Base-by-base conservation (phyloP, 345 rosid genomes). In the Atalantia buxifolia region DNA sequence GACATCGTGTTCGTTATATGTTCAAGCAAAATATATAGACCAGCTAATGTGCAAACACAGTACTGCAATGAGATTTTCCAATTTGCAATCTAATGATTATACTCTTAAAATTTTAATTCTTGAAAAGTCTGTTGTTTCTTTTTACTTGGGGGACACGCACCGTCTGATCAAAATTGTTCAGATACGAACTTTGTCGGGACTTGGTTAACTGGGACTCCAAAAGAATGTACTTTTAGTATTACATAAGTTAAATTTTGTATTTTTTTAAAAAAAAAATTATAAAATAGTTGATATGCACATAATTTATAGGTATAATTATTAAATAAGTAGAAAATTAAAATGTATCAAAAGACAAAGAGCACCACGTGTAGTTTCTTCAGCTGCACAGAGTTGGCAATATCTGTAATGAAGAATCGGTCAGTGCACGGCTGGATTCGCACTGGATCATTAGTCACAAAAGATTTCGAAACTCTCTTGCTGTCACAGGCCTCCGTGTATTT, bases 151-250 rank as follows among this genome's bases (percentile, higher is more conserved):
- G 55, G 66, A 25, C 60, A 14, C 42, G 75, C 30, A 50, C 62
- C 25, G 9, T 9, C 71, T 5, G 28, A n/a, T n/a, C 45, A n/a
- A 48, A 42, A 14, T 38, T 14, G 45, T 45, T 45, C 50, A 45
- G 66, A 81, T 77, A 60, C 72, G 30, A 78, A 60, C 13, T 82
- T 75, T 71, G 77, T 78, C 79, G 69, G 9, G 77, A 78, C 81
- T 24, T 76, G 7, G 24, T 71, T 75, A 77, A 56, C 79, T 19
- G 38, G 45, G 73, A 73, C 30, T 74, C 50, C 5, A 7, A 13
- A 50, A 68, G 77, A 31, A 25, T 50, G 56, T 61, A 30, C 19
- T 50, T 48, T 21, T 3, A 45, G 50, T 45, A 45, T 45, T 45
- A 45, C 16, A 45, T 12, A 12, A 12, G 14, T 13, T 45, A 45